Evolutionary conservation across 495 filamentous ascomycete genomes (phyloP).

Genomic region (Massariosphaeria phaeospora): DNA sequence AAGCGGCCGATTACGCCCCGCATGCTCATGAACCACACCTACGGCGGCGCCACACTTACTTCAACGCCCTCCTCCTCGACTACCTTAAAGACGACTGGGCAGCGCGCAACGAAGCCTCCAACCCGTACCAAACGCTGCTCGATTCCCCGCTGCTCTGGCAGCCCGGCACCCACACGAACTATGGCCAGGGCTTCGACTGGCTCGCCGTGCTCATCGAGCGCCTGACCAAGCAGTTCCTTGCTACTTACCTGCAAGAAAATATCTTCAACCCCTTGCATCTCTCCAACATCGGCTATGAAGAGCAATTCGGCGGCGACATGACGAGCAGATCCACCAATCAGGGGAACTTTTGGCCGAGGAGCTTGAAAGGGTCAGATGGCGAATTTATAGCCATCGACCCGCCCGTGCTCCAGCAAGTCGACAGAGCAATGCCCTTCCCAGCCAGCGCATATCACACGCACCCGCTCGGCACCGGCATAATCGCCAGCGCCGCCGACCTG

Average conservation of each 20-base stretch:
- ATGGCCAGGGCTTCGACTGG: conserved; percentile 21
- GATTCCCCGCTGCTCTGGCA: conserved; percentile 19
- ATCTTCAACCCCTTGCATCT: conserved; percentile 10
- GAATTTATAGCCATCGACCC: conserved; percentile 3
- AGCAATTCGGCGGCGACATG: conserved; percentile 9
- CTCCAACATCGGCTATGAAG: conserved; percentile 11
- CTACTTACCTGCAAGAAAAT: background rate
- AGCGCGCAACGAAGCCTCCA: conserved; percentile 3
- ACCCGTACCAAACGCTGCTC: conserved; percentile 8
- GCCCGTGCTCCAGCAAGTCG: background rate
- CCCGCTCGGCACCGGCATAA: conserved; percentile 15
- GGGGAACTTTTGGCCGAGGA: conserved; percentile 8
- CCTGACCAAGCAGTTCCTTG: background rate
- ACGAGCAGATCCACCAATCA: background rate
- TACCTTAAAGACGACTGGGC: conserved; percentile 10
- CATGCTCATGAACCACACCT: conserved; percentile 25
- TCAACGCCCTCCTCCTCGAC: conserved; percentile 7
- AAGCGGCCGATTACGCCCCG: conserved; percentile 6
- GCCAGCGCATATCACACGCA: conserved; percentile 3
- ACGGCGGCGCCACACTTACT: conserved; percentile 12
- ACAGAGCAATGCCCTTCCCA: background rate
- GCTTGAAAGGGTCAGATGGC: conserved; percentile 6
- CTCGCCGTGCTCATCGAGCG: conserved; percentile 17
- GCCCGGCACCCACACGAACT: conserved; percentile 20
- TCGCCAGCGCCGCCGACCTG: background rate